A percentile compares a stretch with the other conserved stretches of the same genome.
Conservation (phyloP, 306 rosid genomes). For the Vigna radiata region DNA sequence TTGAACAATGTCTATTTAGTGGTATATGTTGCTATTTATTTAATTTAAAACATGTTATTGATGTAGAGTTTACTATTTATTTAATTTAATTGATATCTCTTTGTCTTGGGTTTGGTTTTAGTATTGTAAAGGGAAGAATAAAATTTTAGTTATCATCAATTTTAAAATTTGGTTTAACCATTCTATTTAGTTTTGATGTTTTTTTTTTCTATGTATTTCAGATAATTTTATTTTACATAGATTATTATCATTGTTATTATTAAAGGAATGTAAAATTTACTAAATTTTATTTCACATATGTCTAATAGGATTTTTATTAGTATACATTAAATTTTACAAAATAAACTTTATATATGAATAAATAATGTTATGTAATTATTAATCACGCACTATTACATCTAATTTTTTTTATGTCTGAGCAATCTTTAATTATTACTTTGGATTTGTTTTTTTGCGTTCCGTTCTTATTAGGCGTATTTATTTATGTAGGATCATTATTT, state of each 20-base stretch:
- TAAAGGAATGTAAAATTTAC: not conserved
- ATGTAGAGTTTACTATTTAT: not conserved
- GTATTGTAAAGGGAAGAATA: not conserved
- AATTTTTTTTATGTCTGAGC: no score
- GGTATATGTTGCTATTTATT: not conserved
- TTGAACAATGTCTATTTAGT: not conserved
- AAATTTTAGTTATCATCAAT: no score
- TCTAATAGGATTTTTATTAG: no score
- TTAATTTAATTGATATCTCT: not conserved
- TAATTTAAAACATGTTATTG: not conserved
- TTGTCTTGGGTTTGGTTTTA: not conserved
- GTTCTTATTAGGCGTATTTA: not conserved
- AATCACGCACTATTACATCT: no score
- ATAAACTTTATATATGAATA: no score
- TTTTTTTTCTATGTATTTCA: no score
- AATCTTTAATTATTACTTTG: no score
- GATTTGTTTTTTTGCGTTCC: not conserved
- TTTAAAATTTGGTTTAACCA: not conserved
- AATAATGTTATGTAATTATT: no score
- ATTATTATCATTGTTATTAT: no score
- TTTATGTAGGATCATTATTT: not conserved
- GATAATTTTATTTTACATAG: no score
- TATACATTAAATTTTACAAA: no score
- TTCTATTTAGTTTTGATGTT: no score
- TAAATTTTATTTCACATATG: not conserved